Evolutionary conservation across 805 yeast species (phyloP).

Genomic region (Zygosaccharomyces bisporus): DNA sequence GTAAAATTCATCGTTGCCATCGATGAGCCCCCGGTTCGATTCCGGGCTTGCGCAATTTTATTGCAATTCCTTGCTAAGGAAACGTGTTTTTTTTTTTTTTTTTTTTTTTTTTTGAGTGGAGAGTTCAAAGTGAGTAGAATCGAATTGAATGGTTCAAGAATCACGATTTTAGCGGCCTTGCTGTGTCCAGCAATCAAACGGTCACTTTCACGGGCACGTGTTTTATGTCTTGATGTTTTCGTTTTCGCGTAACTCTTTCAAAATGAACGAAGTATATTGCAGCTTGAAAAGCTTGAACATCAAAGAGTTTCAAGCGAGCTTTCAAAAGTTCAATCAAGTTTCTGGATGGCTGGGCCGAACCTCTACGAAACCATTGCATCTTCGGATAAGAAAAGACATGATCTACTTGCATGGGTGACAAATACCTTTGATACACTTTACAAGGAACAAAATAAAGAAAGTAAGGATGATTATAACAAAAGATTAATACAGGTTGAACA

Average conservation of each 20-base stretch:
- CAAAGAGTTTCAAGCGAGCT: neutral
- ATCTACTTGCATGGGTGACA: slow-evolving; percentile 25
- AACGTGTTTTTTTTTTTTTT: too few species aligned
- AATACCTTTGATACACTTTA: slow-evolving; percentile 15
- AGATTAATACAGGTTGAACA: slow-evolving; percentile 6
- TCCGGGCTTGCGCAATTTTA: slow-evolving; percentile 18
- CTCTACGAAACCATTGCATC: slow-evolving; percentile 7
- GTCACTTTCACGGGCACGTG: neutral
- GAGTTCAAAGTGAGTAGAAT: too few species aligned
- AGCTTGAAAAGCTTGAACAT: neutral
- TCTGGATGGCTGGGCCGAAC: slow-evolving; percentile 1
- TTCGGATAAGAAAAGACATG: slow-evolving; percentile 21
- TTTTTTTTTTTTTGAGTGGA: too few species aligned
- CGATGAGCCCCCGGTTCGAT: slow-evolving; percentile 21
- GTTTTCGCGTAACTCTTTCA: neutral
- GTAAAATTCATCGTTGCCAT: slow-evolving; percentile 20
- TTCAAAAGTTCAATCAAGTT: neutral
- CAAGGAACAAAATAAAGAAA: slow-evolving; percentile 5
- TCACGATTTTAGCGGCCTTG: too few species aligned
- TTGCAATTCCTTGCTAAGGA: neutral
- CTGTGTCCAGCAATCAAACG: too few species aligned
- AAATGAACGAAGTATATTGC: neutral
- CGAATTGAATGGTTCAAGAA: too few species aligned
- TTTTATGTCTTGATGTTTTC: neutral
- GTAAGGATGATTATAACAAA: slow-evolving; percentile 4